phyloP scores from a whole-genome alignment of 2,329 filamentous ascomycete genomes.

The Magnaporthiopsis rhizophila region DNA sequence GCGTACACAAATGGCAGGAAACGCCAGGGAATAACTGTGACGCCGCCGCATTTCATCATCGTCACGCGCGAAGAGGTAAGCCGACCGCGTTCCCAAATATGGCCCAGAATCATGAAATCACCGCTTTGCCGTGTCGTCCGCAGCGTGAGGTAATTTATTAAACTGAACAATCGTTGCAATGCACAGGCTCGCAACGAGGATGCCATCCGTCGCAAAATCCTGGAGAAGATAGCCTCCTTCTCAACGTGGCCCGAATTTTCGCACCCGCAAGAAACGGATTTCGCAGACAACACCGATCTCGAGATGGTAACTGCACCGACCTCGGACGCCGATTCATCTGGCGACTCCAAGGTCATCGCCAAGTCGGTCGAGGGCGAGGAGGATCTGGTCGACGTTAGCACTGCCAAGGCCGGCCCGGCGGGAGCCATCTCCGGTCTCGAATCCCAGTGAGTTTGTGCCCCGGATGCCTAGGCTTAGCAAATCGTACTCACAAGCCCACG shows the following conservation, averaged over 20 bases:
- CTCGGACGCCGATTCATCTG: constrained; percentile 58
- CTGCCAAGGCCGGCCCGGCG: constrained; percentile 38
- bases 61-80: constrained; percentile 65
- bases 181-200: constrained; percentile 49
- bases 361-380: constrained; percentile 83
- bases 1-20: constrained; percentile 11
- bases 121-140: background rate
- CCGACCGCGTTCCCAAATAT: background rate
- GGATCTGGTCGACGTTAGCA: constrained; percentile 81
- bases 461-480: constrained; percentile 20
- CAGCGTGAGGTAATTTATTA: background rate
- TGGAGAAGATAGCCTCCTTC: constrained; percentile 67
- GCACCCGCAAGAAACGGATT: constrained; percentile 37
- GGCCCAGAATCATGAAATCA: background rate
- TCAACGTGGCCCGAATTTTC: constrained; percentile 62
- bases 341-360: constrained; percentile 63
- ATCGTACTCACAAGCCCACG: constrained; percentile 5
- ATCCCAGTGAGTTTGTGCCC: constrained; percentile 18
- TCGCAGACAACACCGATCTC: constrained; percentile 48
- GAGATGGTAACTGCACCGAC: constrained; percentile 61
- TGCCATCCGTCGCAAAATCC: constrained; percentile 67
- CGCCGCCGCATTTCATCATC: constrained; percentile 63
- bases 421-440: background rate
- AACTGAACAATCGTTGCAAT: background rate
- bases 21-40: constrained; percentile 16